Conservation (phyloP, 2,329 filamentous ascomycete species). For the Colletotrichum theobromicola region DNA sequence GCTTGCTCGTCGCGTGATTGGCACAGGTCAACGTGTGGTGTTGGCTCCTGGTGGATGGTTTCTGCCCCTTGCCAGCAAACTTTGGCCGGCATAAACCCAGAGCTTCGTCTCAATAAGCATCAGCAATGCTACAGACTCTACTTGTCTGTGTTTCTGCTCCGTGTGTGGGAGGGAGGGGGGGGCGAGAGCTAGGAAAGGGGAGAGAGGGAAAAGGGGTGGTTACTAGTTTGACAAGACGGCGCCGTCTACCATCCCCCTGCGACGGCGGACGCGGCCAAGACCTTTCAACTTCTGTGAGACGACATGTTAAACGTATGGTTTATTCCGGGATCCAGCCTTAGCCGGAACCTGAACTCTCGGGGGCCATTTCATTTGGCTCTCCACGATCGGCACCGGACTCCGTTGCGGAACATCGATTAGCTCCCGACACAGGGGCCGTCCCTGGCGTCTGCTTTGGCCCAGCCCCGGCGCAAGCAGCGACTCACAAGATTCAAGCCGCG, state of each 20-base stretch:
- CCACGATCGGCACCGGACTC: slow-evolving; percentile 18
- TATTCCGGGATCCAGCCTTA: background rate
- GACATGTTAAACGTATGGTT: background rate
- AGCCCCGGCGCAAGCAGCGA: background rate
- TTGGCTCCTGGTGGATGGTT: background rate
- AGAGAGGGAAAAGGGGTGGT: background rate
- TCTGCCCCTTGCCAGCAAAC: slow-evolving; percentile 4
- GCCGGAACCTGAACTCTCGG: slow-evolving; percentile 1
- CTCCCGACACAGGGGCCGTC: slow-evolving; percentile 11
- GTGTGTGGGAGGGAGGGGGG: background rate
- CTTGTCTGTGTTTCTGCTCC: background rate
- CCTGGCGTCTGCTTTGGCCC: background rate
- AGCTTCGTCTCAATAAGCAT: slow-evolving; percentile 14
- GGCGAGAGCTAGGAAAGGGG: background rate
- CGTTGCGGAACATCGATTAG: slow-evolving; percentile 14
- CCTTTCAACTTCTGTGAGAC: background rate
- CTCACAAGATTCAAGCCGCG: background rate
- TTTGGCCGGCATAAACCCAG: slow-evolving; percentile 18
- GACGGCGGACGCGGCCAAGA: background rate
- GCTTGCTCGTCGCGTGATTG: slow-evolving; percentile 1
- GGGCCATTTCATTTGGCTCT: background rate
- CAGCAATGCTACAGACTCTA: slow-evolving; percentile 2
- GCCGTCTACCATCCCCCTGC: background rate
- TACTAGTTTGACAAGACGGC: background rate
- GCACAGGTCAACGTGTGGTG: slow-evolving; percentile 6